Percentiles rank a stretch among this genome's conserved stretches.
Conservation (phyloP, 192 early-diverging fungal species). For the Tieghemiomyces parasiticus region DNA sequence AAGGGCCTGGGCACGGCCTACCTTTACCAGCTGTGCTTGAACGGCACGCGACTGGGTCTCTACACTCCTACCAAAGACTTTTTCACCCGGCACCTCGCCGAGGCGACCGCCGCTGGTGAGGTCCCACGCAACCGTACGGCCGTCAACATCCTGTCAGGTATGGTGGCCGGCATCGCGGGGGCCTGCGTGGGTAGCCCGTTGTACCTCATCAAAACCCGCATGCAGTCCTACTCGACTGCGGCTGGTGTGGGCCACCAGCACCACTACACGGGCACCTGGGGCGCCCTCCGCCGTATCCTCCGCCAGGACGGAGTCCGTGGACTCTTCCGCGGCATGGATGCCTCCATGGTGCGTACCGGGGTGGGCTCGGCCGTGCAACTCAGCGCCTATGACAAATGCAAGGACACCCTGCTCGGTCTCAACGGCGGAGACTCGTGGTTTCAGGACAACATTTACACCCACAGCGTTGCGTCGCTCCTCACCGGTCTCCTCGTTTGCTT, state of each 20-base stretch:
- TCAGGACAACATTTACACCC: constrained; percentile 43
- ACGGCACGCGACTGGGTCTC: constrained; percentile 81
- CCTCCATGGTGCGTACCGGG: constrained; percentile 77
- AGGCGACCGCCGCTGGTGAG: background rate
- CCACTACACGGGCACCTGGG: constrained; percentile 50
- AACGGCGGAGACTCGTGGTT: constrained; percentile 35
- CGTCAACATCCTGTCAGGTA: constrained; percentile 57
- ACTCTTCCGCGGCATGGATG: constrained; percentile 74
- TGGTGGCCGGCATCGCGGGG: constrained; percentile 62
- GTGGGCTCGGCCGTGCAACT: constrained; percentile 82
- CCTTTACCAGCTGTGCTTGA: constrained; percentile 81
- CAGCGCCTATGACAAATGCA: constrained; percentile 74
- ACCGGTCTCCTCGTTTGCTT: constrained; percentile 74
- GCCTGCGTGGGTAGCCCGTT: constrained; percentile 73
- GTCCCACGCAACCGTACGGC: constrained; percentile 13
- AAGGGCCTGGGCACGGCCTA: constrained; percentile 79
- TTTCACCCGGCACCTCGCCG: constrained; percentile 23
- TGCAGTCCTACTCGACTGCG: constrained; percentile 57
- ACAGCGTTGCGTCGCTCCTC: constrained; percentile 60
- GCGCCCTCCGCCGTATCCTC: constrained; percentile 52
- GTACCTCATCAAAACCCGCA: constrained; percentile 81
- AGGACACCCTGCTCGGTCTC: constrained; percentile 32
- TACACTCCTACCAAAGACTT: constrained; percentile 71
- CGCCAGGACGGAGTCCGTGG: constrained; percentile 57
- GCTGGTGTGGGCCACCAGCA: constrained; percentile 76